Base-by-base conservation (phyloP, 805 yeast genomes). In the Henningerozyma blattae region DNA sequence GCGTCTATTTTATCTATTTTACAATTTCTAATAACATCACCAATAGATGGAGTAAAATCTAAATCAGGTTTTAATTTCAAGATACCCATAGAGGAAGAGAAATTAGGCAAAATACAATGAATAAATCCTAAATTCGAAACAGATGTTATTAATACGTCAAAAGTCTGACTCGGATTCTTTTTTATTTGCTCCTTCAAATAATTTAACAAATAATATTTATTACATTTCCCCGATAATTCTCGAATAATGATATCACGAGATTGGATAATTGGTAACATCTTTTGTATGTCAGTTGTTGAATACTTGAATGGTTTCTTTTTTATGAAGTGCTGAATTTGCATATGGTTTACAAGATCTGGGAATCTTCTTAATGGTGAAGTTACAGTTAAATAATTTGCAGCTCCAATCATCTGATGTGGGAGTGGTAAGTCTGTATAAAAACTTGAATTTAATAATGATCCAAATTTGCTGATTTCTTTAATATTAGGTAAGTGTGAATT, bases 361-460 rank as follows among this genome's bases (percentile, higher is more conserved):
- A 71, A 80, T 42, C 97, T 64, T 52, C 97, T 66, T 42, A 91
- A 61, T 2, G 98, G 97, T 0, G 96, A 86, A 0, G 97, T 87
- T 7, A 82, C 77, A 15, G 84, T 80, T 4, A 79, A 65, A 47
- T 87, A 85, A 5, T 59, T 51, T 0, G 57, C 52, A 7, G 82
- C 56, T 3, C 87, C 93, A 18, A 85, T 56, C 42, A 80, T 71
- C 16, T 64, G 61, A 56, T 86, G 95, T 1, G 46, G 48, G 0
- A 45, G 41, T 1, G 81, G 70, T 1, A 37, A 32, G 0, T 68
- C 53, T 2, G 73, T 59, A 30, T 70, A 64, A 25, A 60, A 62
- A 3, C 89, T 77, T 15, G 73, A 61, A 3, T 70, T 67, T 45
- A 76, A 50, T 22, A 70, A 62, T 5, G 70, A 57, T 12, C 68